Percentiles rank a stretch among this genome's conserved stretches.
These are phyloP conservation scores for Yamadazyma mexicana DNA, from an alignment of 1,139 yeast genomes.

Conservation along the genomic window DNA sequence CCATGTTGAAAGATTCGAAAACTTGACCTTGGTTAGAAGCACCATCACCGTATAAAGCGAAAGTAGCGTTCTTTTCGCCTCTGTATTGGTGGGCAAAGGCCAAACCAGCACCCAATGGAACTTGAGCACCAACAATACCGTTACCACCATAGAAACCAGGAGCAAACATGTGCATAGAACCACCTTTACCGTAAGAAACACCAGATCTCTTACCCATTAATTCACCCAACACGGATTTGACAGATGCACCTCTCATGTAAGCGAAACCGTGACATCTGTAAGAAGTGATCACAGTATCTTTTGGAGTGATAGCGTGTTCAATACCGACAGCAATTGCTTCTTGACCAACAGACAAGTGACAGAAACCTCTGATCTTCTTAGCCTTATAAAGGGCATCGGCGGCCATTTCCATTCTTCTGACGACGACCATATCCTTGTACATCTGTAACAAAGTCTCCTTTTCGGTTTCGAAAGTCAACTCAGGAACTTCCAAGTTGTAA, in stretches of 20 bases:
- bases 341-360: conserved; percentile 98
- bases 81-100: conserved; percentile 96
- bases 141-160: conserved; percentile 97
- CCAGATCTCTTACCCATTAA: conserved; percentile 96
- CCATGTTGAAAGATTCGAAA: conserved; percentile 97
- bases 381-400: conserved; percentile 98
- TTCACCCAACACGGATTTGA: conserved; percentile 88
- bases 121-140: conserved; percentile 99
- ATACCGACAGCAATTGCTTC: conserved; percentile 99
- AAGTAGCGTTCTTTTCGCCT: conserved; percentile 77
- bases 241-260: conserved; percentile 91
- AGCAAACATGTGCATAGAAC: conserved; percentile 98
- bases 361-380: conserved; percentile 97
- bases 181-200: conserved; percentile 97
- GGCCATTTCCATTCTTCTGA: conserved; percentile 99
- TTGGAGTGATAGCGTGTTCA: conserved; percentile 83
- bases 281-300: conserved; percentile 91
- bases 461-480: conserved; percentile 70
- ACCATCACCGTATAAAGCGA: conserved; percentile 96
- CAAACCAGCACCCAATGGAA: conserved; percentile 95
- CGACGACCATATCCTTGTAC: conserved; percentile 94
- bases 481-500: conserved; percentile 76
- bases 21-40: conserved; percentile 99
- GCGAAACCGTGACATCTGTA: conserved; percentile 99
- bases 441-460: conserved; percentile 80